A percentile compares a stretch with the other conserved stretches of the same genome.
phyloP scores from a whole-genome alignment of 768 basidiomycete species.

The Amanita inopinata region DNA sequence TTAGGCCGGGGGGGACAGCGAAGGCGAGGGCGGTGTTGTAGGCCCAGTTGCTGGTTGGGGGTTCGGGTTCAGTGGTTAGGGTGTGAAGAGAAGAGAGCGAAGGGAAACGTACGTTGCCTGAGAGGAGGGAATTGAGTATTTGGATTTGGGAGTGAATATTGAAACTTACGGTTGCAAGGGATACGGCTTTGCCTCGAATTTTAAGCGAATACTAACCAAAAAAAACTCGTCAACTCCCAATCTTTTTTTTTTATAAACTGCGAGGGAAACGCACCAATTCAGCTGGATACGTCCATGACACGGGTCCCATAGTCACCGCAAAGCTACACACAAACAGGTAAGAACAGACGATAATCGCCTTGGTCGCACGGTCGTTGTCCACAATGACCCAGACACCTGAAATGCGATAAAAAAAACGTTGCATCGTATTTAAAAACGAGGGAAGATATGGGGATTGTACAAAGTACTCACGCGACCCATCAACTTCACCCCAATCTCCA shows the following conservation, averaged over 20 bases:
- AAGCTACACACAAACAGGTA: slow-evolving; percentile 72
- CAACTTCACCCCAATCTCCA: slow-evolving; percentile 49
- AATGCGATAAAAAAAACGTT: no score
- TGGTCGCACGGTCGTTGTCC: slow-evolving; percentile 45
- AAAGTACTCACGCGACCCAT: slow-evolving; percentile 21
- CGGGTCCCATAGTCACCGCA: slow-evolving; percentile 69
- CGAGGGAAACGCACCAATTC: slow-evolving; percentile 32
- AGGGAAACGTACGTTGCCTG: slow-evolving; percentile 15
- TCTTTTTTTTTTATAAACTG: background rate
- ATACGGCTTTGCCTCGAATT: slow-evolving; percentile 50
- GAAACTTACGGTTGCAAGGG: slow-evolving; percentile 35
- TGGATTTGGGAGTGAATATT: background rate
- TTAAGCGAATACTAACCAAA: slow-evolving; percentile 43
- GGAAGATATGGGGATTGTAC: background rate
- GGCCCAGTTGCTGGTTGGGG: slow-evolving; percentile 35
- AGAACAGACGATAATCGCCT: slow-evolving; percentile 66
- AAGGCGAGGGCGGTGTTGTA: slow-evolving; percentile 72
- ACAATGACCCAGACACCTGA: slow-evolving; percentile 43
- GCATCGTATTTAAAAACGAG: no score
- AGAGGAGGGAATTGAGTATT: background rate
- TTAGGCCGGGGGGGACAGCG: slow-evolving; percentile 64
- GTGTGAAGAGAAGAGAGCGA: background rate
- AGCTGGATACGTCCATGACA: slow-evolving; percentile 66
- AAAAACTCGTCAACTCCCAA: background rate
- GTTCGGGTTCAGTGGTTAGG: no score